phyloP scores from a whole-genome alignment of 176 grass and related monocot genomes.

The Triticum turgidum region DNA sequence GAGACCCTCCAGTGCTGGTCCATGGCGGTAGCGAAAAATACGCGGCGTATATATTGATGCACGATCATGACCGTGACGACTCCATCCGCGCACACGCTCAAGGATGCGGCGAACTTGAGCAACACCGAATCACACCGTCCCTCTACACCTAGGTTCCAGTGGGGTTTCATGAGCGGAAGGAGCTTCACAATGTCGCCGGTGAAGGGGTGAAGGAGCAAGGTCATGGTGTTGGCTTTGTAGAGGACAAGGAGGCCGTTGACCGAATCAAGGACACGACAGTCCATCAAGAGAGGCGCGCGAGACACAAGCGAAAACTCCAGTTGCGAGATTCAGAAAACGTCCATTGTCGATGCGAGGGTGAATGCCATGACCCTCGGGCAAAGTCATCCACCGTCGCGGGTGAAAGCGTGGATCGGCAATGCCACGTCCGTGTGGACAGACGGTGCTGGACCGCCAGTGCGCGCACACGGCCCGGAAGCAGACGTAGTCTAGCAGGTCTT shows the following conservation, averaged over 20 bases:
- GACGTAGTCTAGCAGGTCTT: background rate
- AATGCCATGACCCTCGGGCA: no score
- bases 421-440: background rate
- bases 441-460: background rate
- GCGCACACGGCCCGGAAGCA: background rate
- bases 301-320: background rate
- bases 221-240: background rate
- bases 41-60: no score
- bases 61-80: background rate
- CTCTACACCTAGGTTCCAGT: background rate
- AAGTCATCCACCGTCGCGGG: no score
- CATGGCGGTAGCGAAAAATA: no score
- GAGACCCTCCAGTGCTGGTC: background rate
- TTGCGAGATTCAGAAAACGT: background rate
- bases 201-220: background rate
- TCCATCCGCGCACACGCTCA: background rate
- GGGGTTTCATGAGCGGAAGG: background rate
- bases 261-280: background rate
- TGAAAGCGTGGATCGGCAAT: background rate
- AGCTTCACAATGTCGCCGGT: background rate
- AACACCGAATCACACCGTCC: background rate
- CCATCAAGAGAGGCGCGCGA: no score
- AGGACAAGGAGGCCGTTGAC: background rate
- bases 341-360: background rate
- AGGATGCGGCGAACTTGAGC: background rate